Evolutionary conservation across 140 eudicot genomes (phyloP), one percentile per base, ranked within the genome.

Genomic region (Stevia rebaudiana): DNA sequence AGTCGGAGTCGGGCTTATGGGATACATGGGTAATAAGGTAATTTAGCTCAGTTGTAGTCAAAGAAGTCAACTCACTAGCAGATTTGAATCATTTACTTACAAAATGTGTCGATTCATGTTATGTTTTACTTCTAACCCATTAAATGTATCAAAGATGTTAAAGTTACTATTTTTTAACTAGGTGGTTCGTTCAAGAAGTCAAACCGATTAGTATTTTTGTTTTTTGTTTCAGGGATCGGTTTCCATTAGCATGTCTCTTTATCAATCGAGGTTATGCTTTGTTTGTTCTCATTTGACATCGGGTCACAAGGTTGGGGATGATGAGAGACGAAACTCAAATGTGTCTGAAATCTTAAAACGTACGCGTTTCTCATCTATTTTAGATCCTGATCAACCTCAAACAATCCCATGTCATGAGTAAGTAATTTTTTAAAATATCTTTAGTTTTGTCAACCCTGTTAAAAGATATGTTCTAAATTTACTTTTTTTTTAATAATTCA

Each of bases 21-120:
- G 98, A 28, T 92, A 92, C 83, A 85, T 92, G 97, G 98, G 98
- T 15, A 92, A 92, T 72, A 92, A 92, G 98, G 98, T 91, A 84
- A 68, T 61, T 68, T 19, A 3, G 24, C 49, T 16, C 16, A 3
- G n/a, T 48, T 0, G 33, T 28, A 28, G 70, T 64, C 70, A 46
- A 28, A 47, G 15, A 10, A 43, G 31, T 48, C 31, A 50, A 10
- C 24, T 44, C 33, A n/a, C n/a, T n/a, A n/a, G n/a, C n/a, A n/a
- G n/a, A n/a, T 44, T 16, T 16, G 40, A 25, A 55, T 25, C 43
- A 16, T 25, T 63, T 17, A 42, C 40, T 8, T 23, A 4, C 2
- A 8, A 2, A 43, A 43, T 18, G 33, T 43, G 31, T 17, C 11
- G 59, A 41, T 11, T 30, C 15, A 35, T 28, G 23, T 44, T 46